Evolutionary conservation across 108 stramenopile genomes (phyloP), one percentile per base, ranked within the genome.

Genomic region (Schizochytrium sp.): DNA sequence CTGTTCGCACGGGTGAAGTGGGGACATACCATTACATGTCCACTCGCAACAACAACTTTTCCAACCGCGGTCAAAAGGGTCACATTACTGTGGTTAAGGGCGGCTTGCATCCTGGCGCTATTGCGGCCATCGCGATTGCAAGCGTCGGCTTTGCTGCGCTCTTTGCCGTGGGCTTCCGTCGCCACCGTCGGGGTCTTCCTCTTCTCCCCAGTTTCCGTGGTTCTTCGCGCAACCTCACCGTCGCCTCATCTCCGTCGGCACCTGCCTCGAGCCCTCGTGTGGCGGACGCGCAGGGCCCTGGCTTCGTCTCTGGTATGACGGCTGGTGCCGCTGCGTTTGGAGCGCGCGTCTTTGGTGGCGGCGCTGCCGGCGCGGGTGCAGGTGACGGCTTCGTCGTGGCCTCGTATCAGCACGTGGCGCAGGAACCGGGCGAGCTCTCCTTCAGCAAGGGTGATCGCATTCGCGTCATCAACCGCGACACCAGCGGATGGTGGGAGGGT

Each of bases 31-130:
- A 90, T 10, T 91, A 88, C 87, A 72, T 90, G 57, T 60, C 63
- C 43, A 88, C 90, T 12, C 87, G 92, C 25, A 93, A 93, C 90
- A 93, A 93, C 91, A 93, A 93, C 92, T 90, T 91, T 88, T 90
- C 89, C 14, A 93, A 93, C 60, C 28, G 92, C 28, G 89, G 91
- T 55, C 89, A 93, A 44, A 91, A 87, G 41, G 92, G 72, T 23
- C 43, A 88, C 57, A 72, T 93, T 87, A 90, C 89, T 72, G 91
- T 91, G 6, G 87, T 87, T 4, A 23, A 6, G 0, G 45, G 23
- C 72, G 72, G 88, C 59, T 23, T 83, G 48, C 76, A 83, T 18
- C 19, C 48, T 18, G 48, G 23, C 19, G 51, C 45, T 6, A 53
- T 83, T 53, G n/a, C 51, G 16, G 76, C 76, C 48, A 53, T 83